Evolutionary conservation across 1,284 basidiomycete species (phyloP).

Genomic region (Termitomyces sp.): DNA sequence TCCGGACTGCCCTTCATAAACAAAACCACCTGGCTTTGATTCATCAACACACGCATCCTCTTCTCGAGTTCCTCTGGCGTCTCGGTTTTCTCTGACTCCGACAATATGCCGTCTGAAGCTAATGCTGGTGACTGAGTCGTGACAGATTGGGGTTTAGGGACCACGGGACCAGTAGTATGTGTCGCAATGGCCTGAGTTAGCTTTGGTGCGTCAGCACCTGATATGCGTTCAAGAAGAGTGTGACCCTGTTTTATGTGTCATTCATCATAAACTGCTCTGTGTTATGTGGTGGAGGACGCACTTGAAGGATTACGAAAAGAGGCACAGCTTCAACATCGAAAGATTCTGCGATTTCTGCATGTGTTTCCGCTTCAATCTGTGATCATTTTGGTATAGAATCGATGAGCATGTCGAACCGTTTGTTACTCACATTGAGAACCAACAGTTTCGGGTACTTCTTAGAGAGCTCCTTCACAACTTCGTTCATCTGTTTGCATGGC

Average conservation of each 20-base stretch:
- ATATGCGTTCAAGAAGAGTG: constrained; percentile 76
- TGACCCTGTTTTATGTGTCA: constrained; percentile 69
- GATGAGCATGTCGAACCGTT: neutral
- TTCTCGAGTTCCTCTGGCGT: constrained; percentile 60
- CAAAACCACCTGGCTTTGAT: constrained; percentile 70
- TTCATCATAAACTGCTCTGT: constrained; percentile 1
- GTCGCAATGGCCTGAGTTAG: constrained; percentile 65
- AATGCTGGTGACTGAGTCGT: constrained; percentile 34
- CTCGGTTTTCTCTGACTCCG: constrained; percentile 40
- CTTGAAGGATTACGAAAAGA: constrained; percentile 78
- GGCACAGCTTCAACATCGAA: constrained; percentile 94
- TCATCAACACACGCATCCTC: constrained; percentile 68
- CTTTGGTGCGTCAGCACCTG: constrained; percentile 75
- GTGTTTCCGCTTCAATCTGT: constrained; percentile 87
- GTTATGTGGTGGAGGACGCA: constrained; percentile 29
- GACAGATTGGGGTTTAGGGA: constrained; percentile 36
- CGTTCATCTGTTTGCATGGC: constrained; percentile 85
- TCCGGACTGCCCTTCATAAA: constrained; percentile 98
- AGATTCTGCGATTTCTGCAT: constrained; percentile 87
- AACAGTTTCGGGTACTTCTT: constrained; percentile 66
- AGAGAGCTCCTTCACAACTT: constrained; percentile 66
- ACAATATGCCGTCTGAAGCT: constrained; percentile 28
- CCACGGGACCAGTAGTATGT: constrained; percentile 35
- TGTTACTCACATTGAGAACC: constrained; percentile 62
- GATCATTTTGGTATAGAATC: neutral